These are phyloP conservation scores for Cercospora sp. DNA, from an alignment of 2,329 filamentous ascomycete species.

Conservation along the genomic window DNA sequence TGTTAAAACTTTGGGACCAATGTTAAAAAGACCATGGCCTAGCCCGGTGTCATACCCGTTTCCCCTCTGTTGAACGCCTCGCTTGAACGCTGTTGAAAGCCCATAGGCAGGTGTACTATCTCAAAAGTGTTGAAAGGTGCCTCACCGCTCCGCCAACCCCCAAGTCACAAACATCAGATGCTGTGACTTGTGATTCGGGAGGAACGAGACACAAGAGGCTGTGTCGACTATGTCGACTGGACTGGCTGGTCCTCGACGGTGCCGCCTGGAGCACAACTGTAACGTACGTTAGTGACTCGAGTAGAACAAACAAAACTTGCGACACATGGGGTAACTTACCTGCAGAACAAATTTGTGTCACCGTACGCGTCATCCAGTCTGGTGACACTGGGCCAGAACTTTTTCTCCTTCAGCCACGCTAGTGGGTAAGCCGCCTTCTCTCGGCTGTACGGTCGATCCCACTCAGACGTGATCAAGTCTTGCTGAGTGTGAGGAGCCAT, in stretches of 20 bases:
- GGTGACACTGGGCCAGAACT: constrained; percentile 91
- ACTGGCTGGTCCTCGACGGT: constrained; percentile 42
- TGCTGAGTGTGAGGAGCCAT: constrained; percentile 82
- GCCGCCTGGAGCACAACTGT: constrained; percentile 74
- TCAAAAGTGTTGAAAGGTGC: constrained; percentile 24
- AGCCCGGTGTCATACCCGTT: background rate
- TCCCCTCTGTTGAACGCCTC: constrained; percentile 23
- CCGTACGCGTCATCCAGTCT: constrained; percentile 87
- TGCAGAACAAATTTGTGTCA: constrained; percentile 92
- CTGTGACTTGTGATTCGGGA: background rate
- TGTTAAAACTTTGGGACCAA: background rate
- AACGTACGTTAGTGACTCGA: background rate
- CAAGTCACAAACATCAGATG: background rate
- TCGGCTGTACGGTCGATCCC: constrained; percentile 78
- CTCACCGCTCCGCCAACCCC: background rate
- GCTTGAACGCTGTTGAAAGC: constrained; percentile 30
- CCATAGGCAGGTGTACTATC: constrained; percentile 4
- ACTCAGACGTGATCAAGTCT: constrained; percentile 73
- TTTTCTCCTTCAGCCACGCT: constrained; percentile 83
- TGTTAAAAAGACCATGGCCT: constrained; percentile 3
- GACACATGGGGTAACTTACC: constrained; percentile 41
- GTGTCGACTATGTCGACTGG: constrained; percentile 9
- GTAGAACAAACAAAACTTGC: background rate
- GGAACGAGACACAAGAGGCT: background rate
- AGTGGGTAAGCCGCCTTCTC: constrained; percentile 87